These are phyloP conservation scores for Beauveria medogensis DNA, from an alignment of 2,329 filamentous ascomycete genomes.

Conservation along the genomic window DNA sequence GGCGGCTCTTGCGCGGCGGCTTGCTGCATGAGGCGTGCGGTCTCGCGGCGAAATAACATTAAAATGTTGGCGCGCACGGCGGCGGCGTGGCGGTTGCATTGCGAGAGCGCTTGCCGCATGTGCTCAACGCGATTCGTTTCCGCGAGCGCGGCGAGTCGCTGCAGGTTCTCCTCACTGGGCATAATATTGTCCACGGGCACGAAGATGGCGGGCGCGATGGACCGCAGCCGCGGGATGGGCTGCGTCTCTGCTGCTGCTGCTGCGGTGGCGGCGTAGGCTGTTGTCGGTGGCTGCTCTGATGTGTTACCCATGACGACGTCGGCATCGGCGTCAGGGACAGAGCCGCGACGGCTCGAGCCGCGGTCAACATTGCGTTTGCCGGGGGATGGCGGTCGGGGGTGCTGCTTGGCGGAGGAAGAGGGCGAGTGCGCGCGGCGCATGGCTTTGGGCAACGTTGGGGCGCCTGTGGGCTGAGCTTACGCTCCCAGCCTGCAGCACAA, in stretches of 20 bases:
- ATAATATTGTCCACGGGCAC: constrained; percentile 22
- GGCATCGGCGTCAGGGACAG: background rate
- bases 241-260: constrained; percentile 8
- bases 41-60: constrained; percentile 23
- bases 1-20: constrained; percentile 13
- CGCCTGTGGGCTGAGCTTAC: background rate
- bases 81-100: constrained; percentile 19
- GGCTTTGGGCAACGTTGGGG: background rate
- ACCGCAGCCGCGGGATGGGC: constrained; percentile 16
- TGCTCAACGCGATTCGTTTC: constrained; percentile 15
- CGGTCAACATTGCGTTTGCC: background rate
- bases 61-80: constrained; percentile 24
- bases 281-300: background rate
- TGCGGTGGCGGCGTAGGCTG: background rate
- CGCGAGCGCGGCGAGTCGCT: constrained; percentile 24
- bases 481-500: background rate
- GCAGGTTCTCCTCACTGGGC: constrained; percentile 13
- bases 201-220: constrained; percentile 26
- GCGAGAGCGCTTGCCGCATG: constrained; percentile 16
- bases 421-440: background rate
- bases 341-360: background rate
- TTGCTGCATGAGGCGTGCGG: constrained; percentile 22
- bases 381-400: background rate
- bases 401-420: background rate
- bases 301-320: background rate